These are phyloP conservation scores for Cyclotella baltica DNA, from an alignment of 108 stramenopile genomes.

Conservation along the genomic window DNA sequence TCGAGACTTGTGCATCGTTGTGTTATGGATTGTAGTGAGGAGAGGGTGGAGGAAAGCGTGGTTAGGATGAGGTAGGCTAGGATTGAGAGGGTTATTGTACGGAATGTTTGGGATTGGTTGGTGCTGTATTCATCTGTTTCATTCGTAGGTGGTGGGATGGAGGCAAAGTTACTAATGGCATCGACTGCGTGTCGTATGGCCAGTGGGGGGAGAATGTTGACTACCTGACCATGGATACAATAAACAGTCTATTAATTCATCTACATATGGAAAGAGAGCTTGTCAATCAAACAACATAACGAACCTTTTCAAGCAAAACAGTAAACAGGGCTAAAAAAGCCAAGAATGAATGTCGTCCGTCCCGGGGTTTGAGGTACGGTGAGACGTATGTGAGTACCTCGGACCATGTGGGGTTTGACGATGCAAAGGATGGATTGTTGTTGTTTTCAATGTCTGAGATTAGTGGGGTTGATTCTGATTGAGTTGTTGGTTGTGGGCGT, in stretches of 20 bases:
- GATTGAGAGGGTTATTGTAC: conserved; percentile 34
- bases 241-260: neutral
- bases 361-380: conserved; percentile 45
- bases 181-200: conserved; percentile 58
- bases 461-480: neutral
- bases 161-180: conserved; percentile 32
- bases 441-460: neutral
- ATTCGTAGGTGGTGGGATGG: conserved; percentile 3
- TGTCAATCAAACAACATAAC: neutral
- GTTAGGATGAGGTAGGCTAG: conserved; percentile 29
- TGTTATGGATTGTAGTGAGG: conserved; percentile 28
- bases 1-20: conserved; percentile 49
- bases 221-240: conserved; percentile 1
- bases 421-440: neutral
- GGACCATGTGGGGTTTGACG: conserved; percentile 34
- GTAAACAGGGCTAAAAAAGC: conserved; percentile 41
- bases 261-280: neutral
- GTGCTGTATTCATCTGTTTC: neutral
- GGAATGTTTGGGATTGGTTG: conserved; percentile 9
- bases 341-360: conserved; percentile 28
- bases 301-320: conserved; percentile 49
- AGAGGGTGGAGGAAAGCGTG: conserved; percentile 26
- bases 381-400: conserved; percentile 35
- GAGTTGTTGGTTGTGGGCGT: neutral
- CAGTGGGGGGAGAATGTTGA: conserved; percentile 51